Conservation (phyloP, 23 red algal genomes). For the Agarophyton chilense region DNA sequence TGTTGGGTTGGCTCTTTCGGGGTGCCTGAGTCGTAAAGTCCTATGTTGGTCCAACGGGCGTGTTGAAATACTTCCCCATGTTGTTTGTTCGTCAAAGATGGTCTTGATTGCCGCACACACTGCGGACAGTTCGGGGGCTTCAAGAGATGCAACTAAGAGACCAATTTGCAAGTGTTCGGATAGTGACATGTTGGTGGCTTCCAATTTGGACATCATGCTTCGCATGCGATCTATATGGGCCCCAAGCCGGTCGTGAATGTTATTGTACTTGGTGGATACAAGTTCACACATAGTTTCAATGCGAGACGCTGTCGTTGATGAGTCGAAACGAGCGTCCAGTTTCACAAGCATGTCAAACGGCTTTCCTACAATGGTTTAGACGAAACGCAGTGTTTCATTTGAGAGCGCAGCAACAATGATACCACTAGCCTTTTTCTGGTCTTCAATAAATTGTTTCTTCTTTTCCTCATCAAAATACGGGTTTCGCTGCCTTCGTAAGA, state of each 20-base stretch:
- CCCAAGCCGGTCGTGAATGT: background rate
- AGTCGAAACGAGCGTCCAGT: background rate
- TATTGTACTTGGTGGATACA: background rate
- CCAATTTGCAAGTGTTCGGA: background rate
- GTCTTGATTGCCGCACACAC: conserved; percentile 35
- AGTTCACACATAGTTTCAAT: conserved; percentile 16
- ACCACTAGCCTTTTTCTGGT: conserved; percentile 30
- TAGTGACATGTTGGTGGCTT: background rate
- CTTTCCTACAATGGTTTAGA: conserved; percentile 5
- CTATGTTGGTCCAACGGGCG: background rate
- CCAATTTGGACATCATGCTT: background rate
- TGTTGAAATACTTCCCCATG: background rate
- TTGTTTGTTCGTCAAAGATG: background rate
- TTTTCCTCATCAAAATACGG: conserved; percentile 20
- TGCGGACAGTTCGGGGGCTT: background rate
- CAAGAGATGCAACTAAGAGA: background rate
- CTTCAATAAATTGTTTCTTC: background rate
- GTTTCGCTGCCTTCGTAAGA: conserved; percentile 1
- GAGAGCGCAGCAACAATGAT: conserved; percentile 24
- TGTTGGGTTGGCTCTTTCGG: background rate
- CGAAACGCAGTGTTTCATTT: conserved; percentile 7
- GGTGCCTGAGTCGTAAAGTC: background rate
- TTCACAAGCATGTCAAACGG: background rate
- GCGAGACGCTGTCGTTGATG: background rate
- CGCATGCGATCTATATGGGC: background rate